These are phyloP conservation scores for Kwoniella shivajii DNA, from an alignment of 1,284 basidiomycete genomes.

Conservation along the genomic window DNA sequence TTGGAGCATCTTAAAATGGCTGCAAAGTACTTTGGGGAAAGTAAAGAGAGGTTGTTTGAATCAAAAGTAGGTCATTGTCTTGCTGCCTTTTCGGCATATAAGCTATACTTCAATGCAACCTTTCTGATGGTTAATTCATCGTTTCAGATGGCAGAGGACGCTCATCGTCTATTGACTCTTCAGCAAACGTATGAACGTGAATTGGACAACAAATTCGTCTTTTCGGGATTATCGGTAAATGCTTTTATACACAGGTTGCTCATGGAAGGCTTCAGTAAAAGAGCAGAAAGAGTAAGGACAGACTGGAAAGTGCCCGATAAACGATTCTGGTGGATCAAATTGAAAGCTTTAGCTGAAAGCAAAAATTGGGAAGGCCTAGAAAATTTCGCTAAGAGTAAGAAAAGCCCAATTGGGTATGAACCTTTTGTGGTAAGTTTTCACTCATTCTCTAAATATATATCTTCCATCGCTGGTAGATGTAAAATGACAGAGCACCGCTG, in stretches of 20 bases:
- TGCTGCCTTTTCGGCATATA: background rate
- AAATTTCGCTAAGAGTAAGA: conserved; percentile 75
- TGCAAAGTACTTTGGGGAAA: conserved; percentile 90
- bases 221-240: conserved; percentile 79
- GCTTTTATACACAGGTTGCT: conserved; percentile 78
- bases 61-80: conserved; percentile 83
- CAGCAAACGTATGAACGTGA: conserved; percentile 90
- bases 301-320: conserved; percentile 93
- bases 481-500: background rate
- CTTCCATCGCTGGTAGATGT: background rate
- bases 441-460: background rate
- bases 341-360: conserved; percentile 74
- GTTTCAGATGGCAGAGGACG: conserved; percentile 84
- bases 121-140: background rate
- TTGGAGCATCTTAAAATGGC: conserved; percentile 75
- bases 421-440: conserved; percentile 75
- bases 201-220: conserved; percentile 69
- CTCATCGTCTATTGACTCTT: conserved; percentile 68
- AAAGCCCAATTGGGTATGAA: conserved; percentile 94
- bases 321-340: conserved; percentile 85
- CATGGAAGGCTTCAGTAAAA: conserved; percentile 74
- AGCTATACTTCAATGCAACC: background rate
- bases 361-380: conserved; percentile 84
- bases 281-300: conserved; percentile 78
- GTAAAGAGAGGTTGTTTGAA: conserved; percentile 87